Conservation (phyloP, 1,284 basidiomycete species). For the Fomitopsis schrenkii region DNA sequence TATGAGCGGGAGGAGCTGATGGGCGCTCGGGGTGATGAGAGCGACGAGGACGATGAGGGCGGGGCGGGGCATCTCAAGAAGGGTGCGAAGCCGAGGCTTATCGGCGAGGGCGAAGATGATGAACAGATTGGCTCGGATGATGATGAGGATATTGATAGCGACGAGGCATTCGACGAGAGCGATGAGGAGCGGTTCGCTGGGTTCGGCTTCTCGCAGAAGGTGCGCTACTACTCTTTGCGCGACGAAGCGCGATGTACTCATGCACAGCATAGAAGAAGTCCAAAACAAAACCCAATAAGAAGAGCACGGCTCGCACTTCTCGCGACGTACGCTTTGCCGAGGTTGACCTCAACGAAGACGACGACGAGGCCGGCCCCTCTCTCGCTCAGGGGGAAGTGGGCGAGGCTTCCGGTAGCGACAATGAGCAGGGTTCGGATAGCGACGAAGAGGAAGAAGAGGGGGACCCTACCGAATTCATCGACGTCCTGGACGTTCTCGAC, state of each 20-base stretch:
- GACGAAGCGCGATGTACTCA: not conserved
- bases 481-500: constrained; percentile 66
- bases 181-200: constrained; percentile 80
- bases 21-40: constrained; percentile 35
- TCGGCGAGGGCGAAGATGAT: constrained; percentile 57
- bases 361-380: constrained; percentile 35
- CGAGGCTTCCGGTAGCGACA: constrained; percentile 13
- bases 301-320: constrained; percentile 11
- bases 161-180: constrained; percentile 77
- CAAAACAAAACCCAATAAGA: constrained; percentile 18
- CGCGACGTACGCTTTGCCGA: constrained; percentile 43
- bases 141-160: constrained; percentile 79
- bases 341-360: constrained; percentile 66
- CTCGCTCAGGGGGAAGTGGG: constrained; percentile 14
- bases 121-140: constrained; percentile 56
- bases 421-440: constrained; percentile 17
- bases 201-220: constrained; percentile 50
- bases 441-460: constrained; percentile 46
- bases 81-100: constrained; percentile 45
- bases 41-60: constrained; percentile 32
- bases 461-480: constrained; percentile 58
- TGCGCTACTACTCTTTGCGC: constrained; percentile 22
- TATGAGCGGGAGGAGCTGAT: constrained; percentile 54
- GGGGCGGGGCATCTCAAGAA: constrained; percentile 24
- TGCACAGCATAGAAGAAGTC: constrained; percentile 6